Evolutionary conservation across 108 stramenopile genomes (phyloP).

Genomic region (Cafeteria roenbergensis): DNA sequence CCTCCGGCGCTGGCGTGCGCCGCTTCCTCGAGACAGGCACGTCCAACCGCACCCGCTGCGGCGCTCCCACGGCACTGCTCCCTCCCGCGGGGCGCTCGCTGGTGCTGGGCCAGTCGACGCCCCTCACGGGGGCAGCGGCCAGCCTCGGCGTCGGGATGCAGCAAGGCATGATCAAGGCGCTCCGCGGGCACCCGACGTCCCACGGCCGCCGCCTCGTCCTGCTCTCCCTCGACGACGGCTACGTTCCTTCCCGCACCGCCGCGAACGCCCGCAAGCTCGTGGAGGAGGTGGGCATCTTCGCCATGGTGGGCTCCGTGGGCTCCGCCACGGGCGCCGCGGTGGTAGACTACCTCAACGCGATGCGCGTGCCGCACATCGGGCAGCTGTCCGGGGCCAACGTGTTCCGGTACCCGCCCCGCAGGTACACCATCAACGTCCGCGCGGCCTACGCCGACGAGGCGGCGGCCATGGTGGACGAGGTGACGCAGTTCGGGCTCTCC

Average conservation of each 20-base stretch:
- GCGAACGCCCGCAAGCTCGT: background rate
- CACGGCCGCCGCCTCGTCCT: background rate
- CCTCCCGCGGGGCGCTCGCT: background rate
- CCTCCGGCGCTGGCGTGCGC: background rate
- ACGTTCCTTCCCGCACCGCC: background rate
- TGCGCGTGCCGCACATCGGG: background rate
- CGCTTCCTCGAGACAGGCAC: background rate
- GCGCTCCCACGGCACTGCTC: background rate
- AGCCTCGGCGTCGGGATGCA: background rate
- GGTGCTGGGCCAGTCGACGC: background rate
- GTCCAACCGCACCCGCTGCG: background rate
- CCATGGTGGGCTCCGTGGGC: background rate
- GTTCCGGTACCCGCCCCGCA: background rate
- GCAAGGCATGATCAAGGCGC: background rate
- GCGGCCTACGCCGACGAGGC: background rate
- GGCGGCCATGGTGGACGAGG: background rate
- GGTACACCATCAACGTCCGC: background rate
- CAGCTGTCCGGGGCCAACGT: background rate
- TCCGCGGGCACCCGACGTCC: background rate
- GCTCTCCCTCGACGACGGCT: background rate
- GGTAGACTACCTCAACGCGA: background rate
- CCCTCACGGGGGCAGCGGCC: background rate
- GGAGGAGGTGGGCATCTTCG: background rate
- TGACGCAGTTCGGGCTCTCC: background rate
- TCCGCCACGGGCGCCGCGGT: background rate